Base-by-base conservation (phyloP, 768 basidiomycete genomes). In the Amanita muscaria region DNA sequence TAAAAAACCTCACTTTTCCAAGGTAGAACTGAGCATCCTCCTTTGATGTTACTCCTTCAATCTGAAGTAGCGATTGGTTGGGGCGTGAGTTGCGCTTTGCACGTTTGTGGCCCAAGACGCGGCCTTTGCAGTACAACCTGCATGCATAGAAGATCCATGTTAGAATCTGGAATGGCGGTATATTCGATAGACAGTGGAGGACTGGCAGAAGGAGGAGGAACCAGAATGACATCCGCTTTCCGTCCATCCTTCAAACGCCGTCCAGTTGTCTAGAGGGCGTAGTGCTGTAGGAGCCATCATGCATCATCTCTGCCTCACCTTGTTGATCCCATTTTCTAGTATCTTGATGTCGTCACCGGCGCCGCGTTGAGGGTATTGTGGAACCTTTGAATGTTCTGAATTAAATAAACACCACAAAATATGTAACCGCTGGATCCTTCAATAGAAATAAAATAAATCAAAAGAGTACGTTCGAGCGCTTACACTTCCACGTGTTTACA, bases 1-100 rank as follows among this genome's bases (percentile, higher is more conserved):
- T n/a, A 18, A 11, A 18, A 29, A 19, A 19, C 59, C 78, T 56
- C 56, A 96, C 91, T 85, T 99, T 99, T 62, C 96, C 96, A 51
- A 98, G 80, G 78, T 99, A 99, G 69, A 92, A 94, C 64, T 90
- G 84, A 31, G 93, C 89, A 61, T 94, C 92, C 71, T 94, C 80
- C 69, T 92, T 88, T 59, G 70, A 83, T 52, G 80, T 79, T 46
- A 97, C 92, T 60, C 94, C 94, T 73, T 99, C 96, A 62, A 99
- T 89, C 69, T 94, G 91, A 59, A 99, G 68, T 57, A 99, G 83
- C 44, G 90, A 89, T 50, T 92, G 96, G 76, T 94, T 94, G 61
- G 91, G 92, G 61, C 84, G 78, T 47, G 86, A 76, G 78, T 98
- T 97, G 62, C 91, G 85, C 74, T 98, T 98, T 50, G 88, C 92